A percentile compares a stretch with the other conserved stretches of the same genome.
These are phyloP conservation scores for Thraustochytrium sp. DNA, from an alignment of 352 stramenopile species.

Conservation along the genomic window DNA sequence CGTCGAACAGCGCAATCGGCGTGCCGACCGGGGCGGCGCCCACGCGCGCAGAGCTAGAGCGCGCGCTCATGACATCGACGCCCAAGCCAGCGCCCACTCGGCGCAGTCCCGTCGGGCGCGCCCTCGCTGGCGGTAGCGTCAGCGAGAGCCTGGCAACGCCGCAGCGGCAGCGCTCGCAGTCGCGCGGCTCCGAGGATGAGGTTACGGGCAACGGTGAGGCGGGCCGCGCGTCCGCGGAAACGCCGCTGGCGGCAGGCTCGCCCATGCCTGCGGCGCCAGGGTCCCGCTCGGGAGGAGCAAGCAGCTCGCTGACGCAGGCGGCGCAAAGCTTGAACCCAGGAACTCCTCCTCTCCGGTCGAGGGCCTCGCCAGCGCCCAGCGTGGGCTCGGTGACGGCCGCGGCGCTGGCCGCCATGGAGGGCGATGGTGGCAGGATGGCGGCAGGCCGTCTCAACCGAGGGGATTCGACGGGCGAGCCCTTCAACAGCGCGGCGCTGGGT, in stretches of 20 bases:
- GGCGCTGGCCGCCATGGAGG: background rate
- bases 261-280: no score
- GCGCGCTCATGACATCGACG: background rate
- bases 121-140: background rate
- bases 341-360: no score
- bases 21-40: background rate
- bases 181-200: background rate
- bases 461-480: background rate
- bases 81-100: background rate
- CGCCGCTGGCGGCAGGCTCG: no score
- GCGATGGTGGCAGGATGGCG: background rate
- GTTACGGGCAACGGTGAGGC: background rate
- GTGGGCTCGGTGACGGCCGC: no score
- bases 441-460: background rate
- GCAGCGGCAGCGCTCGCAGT: background rate
- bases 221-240: no score
- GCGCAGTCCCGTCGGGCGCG: background rate
- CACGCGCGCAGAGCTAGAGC: background rate
- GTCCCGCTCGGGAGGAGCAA: no score
- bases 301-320: no score
- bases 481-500: no score
- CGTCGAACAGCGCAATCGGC: background rate
- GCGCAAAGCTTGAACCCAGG: no score
- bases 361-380: no score
- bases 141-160: background rate